Base-by-base conservation (phyloP, 805 yeast genomes). In the Sungouiella thailandica region DNA sequence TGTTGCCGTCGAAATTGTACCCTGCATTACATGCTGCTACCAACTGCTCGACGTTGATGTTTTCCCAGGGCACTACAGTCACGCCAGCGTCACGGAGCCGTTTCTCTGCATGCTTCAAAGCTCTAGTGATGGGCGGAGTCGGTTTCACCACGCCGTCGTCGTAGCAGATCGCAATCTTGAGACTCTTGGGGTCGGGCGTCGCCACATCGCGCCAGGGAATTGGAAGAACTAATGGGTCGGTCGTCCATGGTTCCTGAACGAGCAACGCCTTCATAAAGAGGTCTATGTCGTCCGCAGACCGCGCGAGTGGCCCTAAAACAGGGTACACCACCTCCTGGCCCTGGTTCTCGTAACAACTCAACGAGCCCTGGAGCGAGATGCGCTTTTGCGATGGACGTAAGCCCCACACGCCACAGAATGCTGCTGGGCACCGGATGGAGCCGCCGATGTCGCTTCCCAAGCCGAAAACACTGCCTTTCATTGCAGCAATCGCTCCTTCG, bases 131-230 rank as follows among this genome's bases (percentile, higher is more conserved):
- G 3, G 50, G 50, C n/a, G 50, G 48, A 11, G 48, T 41, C 11
- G 50, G 50, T 36, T 40, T 43, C 8, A 46, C 50, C 16, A 39
- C 39, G 7, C 46, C 48, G 22, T 46, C 50, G 20, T 46, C 50
- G 28, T 37, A 43, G 25, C 37, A 23, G 5, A 46, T 34, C 8
- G 46, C 50, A 7, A 46, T 28, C 22, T 32, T 43, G 35, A 43
- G 39, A 7, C 28, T 18, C 22, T 35, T 32, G 10, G 46, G 39
- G 17, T 37, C 34, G 5, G 40, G 39, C 20, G 35, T 44, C 3
- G 31, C 31, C 8, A 24, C 40, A 4, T 38, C 29, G 17, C 33
- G 36, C 50, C 50, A 46, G 3, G 48, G 46, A 14, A 46, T 33
- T 14, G 50, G 50, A 24, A 41, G 33, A 8, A 40, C 35, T 8